Percentiles rank a stretch among this genome's conserved stretches.
phyloP scores from a whole-genome alignment of 1,284 basidiomycete species.

The Coniophora puteana region DNA sequence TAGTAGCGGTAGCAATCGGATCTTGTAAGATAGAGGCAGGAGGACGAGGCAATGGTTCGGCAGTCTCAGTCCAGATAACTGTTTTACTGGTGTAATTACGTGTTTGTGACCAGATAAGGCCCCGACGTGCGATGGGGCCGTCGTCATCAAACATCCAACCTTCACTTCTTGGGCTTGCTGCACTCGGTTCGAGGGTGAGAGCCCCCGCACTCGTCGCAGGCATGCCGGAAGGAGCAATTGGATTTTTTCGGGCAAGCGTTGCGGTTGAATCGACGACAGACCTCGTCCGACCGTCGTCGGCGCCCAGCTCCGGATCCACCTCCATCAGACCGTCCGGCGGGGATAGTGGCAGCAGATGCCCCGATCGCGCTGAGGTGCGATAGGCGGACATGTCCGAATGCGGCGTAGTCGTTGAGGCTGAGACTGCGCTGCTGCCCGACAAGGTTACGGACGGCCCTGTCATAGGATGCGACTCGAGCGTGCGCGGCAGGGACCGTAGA shows the following conservation, averaged over 20 bases:
- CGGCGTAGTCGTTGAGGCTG: constrained; percentile 18
- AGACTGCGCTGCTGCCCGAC: constrained; percentile 18
- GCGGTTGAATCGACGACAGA: constrained; percentile 4
- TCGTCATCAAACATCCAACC: background rate
- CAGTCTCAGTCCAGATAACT: constrained; percentile 17
- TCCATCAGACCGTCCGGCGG: background rate
- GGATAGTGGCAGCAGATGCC: constrained; percentile 5
- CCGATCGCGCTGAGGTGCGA: constrained; percentile 12
- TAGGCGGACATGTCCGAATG: constrained; percentile 18
- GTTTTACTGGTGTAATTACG: background rate
- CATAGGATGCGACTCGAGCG: constrained; percentile 22
- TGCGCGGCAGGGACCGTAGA: constrained; percentile 7
- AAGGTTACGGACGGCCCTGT: constrained; percentile 21
- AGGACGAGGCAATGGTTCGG: constrained; percentile 14
- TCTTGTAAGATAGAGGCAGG: constrained; percentile 14
- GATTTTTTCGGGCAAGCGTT: background rate
- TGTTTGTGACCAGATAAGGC: background rate
- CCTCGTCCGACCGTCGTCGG: constrained; percentile 1
- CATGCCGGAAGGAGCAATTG: background rate
- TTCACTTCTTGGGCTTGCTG: background rate
- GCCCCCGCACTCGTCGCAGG: background rate
- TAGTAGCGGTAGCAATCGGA: constrained; percentile 11
- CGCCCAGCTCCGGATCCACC: background rate
- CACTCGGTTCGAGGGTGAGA: background rate
- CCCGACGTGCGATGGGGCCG: background rate